Evolutionary conservation across 352 stramenopile species (phyloP), one percentile per base, ranked within the genome.

Genomic region (Pythium diclinum): DNA sequence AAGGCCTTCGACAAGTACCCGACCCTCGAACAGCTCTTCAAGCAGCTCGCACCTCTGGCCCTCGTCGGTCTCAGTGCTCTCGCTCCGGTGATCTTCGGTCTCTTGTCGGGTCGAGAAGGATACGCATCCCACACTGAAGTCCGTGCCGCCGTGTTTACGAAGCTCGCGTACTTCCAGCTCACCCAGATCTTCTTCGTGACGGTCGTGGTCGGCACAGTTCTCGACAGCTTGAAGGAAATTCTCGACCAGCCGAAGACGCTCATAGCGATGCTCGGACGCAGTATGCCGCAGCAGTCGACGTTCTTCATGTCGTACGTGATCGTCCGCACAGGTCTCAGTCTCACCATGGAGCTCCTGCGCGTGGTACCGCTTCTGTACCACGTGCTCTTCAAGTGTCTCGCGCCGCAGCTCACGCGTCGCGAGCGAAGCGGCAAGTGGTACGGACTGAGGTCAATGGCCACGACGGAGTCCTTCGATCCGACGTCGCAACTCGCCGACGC

Each of bases 251-350:
- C 83, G 0, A 89, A 89, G 64, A 76, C 61, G 28, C 52, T 92
- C 8, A 85, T 94, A 30, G 63, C 57, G 1, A 89, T 94, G 77
- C 79, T 94, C 47, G 85, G 83, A 6, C 70, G 69, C 32, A 89
- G 78, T 30, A 92, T 94, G 73, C 81, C 85, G 16, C 80, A 88
- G 56, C 85, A 92, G 62, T 91, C 83, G n/a, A 90, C 82, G 42
- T 88, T 89, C 49, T 94, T 92, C 67, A 94, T 92, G 68, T 88
- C 81, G 21, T 94, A 88, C 65, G 75, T 94, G 52, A 86, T 92
- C 61, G 74, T 91, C 11, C 79, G 75, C 34, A 91, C 79, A 3
- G 80, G 85, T 3, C 61, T 94, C 21, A 79, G 69, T 16, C 58
- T 92, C 13, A 64, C 74, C 10, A 33, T 94, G 21, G 81, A 91